These are phyloP conservation scores for Phytophthora niederhauseri DNA, from an alignment of 352 stramenopile genomes.

Conservation along the genomic window DNA sequence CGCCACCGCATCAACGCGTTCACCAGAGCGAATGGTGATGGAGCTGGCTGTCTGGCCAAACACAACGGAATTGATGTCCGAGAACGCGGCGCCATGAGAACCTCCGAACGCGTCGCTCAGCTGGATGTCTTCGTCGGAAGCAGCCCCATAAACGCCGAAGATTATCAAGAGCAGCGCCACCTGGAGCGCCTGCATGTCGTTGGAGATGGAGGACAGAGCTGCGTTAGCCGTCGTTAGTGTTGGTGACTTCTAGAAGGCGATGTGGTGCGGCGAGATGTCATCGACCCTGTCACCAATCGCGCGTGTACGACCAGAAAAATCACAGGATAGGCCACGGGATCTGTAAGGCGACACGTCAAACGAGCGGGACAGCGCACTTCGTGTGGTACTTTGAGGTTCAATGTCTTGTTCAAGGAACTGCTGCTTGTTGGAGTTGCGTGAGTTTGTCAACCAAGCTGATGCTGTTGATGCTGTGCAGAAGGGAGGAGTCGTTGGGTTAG, in stretches of 20 bases:
- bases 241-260: background rate
- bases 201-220: background rate
- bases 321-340: background rate
- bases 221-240: background rate
- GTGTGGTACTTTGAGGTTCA: background rate
- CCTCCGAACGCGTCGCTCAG: slow-evolving; percentile 17
- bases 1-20: slow-evolving; percentile 15
- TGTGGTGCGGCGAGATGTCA: background rate
- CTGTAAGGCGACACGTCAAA: background rate
- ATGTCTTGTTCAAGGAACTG: background rate
- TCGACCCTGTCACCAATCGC: background rate
- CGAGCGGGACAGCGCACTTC: background rate
- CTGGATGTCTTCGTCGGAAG: slow-evolving; percentile 4
- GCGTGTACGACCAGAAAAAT: slow-evolving; percentile 1
- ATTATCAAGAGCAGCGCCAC: background rate
- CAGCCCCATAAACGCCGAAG: background rate
- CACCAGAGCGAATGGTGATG: slow-evolving; percentile 17
- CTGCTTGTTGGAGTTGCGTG: background rate
- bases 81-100: slow-evolving; percentile 15
- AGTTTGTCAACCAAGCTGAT: no score
- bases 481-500: background rate
- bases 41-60: slow-evolving; percentile 15
- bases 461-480: no score
- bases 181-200: background rate
- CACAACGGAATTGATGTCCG: slow-evolving; percentile 15